Percentiles rank a stretch among this genome's conserved stretches.
Evolutionary conservation across 192 early-diverging fungal genomes (phyloP).

Genomic region (Chytriomyces sp.): DNA sequence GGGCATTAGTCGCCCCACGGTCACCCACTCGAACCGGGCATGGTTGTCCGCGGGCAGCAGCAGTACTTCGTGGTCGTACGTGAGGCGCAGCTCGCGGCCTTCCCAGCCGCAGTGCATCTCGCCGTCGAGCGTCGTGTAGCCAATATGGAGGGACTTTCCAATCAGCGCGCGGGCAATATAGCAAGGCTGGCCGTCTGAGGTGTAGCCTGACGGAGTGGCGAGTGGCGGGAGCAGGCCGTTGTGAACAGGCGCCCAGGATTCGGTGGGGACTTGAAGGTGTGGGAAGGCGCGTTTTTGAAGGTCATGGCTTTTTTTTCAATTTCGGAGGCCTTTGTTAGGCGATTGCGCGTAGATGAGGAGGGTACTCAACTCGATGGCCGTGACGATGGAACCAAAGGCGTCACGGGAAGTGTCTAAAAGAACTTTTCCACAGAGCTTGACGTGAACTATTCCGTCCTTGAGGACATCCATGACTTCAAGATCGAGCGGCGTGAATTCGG

Average conservation of each 20-base stretch:
- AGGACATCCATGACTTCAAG: conserved; percentile 25
- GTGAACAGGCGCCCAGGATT: conserved; percentile 2
- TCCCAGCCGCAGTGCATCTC: conserved; percentile 10
- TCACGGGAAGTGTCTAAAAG: conserved; percentile 3
- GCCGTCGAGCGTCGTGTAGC: conserved; percentile 1
- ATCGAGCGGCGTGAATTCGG: conserved; percentile 30
- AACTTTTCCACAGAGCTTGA: background rate
- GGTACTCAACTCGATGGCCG: conserved; percentile 12
- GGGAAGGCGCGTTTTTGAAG: conserved; percentile 10
- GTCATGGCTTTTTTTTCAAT: background rate
- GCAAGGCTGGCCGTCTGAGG: conserved; percentile 5
- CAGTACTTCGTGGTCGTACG: conserved; percentile 22
- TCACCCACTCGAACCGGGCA: conserved; percentile 12
- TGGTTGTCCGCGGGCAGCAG: background rate
- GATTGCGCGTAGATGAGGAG: background rate
- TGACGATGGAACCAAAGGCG: background rate
- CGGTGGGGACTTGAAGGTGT: conserved; percentile 1
- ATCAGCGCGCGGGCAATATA: conserved; percentile 4
- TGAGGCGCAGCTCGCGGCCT: background rate
- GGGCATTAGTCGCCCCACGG: background rate
- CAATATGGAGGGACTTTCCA: conserved; percentile 3
- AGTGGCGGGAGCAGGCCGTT: background rate
- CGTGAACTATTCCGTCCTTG: background rate
- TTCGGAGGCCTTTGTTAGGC: too few relatives aligned
- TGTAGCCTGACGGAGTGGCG: conserved; percentile 1